Evolutionary conservation across 257 asterid genomes (phyloP).

Genomic region (Mitragyna speciosa): DNA sequence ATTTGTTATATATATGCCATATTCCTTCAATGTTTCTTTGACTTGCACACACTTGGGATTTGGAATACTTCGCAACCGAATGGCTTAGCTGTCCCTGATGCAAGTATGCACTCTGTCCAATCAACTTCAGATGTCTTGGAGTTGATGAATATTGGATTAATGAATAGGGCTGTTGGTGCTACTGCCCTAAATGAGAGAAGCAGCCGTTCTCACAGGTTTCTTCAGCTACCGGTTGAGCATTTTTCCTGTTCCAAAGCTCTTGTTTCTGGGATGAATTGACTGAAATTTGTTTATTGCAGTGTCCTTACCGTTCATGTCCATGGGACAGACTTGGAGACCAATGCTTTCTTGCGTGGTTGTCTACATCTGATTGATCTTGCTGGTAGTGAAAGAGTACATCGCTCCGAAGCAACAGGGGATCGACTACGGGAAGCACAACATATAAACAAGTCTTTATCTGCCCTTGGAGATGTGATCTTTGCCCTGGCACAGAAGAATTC

Average conservation of each 20-base stretch:
- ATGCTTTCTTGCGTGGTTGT: conserved; percentile 74
- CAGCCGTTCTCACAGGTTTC: conserved; percentile 94
- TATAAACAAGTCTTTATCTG: conserved; percentile 89
- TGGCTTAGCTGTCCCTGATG: conserved; percentile 95
- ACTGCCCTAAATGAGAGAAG: conserved; percentile 96
- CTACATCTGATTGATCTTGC: conserved; percentile 97
- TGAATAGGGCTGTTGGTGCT: conserved; percentile 89
- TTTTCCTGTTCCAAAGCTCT: conserved; percentile 16
- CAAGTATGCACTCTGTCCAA: conserved; percentile 85
- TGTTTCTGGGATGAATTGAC: conserved; percentile 20
- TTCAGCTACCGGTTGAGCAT: conserved; percentile 8
- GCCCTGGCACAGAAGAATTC: conserved; percentile 86
- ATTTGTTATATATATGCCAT: neutral
- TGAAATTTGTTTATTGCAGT: conserved; percentile 38
- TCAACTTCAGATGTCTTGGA: conserved; percentile 81
- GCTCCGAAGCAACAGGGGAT: conserved; percentile 93
- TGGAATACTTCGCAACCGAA: conserved; percentile 91
- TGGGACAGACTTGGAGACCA: conserved; percentile 84
- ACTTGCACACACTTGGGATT: conserved; percentile 95
- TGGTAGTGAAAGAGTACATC: conserved; percentile 96
- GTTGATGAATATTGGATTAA: conserved; percentile 77
- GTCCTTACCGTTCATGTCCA: conserved; percentile 90
- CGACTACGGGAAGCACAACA: conserved; percentile 95
- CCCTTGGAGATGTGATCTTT: conserved; percentile 94
- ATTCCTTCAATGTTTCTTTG: conserved; percentile 46